phyloP scores from a whole-genome alignment of 2,329 filamentous ascomycete genomes.

The Trichoderma gracile region DNA sequence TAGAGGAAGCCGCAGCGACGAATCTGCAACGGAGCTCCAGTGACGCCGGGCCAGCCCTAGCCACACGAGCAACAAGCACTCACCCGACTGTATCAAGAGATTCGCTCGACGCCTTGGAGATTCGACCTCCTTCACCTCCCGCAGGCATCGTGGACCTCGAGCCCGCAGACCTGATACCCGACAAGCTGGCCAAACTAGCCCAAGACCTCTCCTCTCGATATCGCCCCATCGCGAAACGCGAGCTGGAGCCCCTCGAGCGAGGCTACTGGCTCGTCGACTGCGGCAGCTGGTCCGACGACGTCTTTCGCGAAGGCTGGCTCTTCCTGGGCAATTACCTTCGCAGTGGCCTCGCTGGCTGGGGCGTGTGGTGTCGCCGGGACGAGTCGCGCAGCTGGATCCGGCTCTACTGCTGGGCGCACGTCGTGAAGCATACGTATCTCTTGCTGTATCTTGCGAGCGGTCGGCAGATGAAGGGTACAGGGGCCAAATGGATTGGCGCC shows the following conservation, averaged over 20 bases:
- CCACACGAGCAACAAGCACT: neutral
- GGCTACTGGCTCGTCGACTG: slow-evolving; percentile 75
- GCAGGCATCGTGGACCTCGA: slow-evolving; percentile 49
- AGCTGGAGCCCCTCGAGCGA: slow-evolving; percentile 61
- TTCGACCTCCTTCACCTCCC: slow-evolving; percentile 56
- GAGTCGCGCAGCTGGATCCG: slow-evolving; percentile 52
- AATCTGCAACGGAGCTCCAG: slow-evolving; percentile 36
- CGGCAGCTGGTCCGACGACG: slow-evolving; percentile 50
- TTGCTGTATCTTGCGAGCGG: slow-evolving; percentile 72
- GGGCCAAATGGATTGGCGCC: slow-evolving; percentile 67
- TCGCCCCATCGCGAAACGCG: slow-evolving; percentile 43
- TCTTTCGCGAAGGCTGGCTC: slow-evolving; percentile 60
- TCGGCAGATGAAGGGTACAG: slow-evolving; percentile 58
- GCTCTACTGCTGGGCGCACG: slow-evolving; percentile 76
- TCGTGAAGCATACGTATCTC: slow-evolving; percentile 72
- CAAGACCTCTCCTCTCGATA: slow-evolving; percentile 56
- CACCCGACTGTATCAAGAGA: slow-evolving; percentile 27
- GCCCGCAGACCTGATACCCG: slow-evolving; percentile 56
- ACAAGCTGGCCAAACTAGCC: slow-evolving; percentile 52
- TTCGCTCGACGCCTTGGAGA: slow-evolving; percentile 45
- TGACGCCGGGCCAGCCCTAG: slow-evolving; percentile 32
- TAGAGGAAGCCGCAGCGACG: slow-evolving; percentile 24
- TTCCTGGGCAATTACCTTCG: slow-evolving; percentile 62
- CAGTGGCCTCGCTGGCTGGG: slow-evolving; percentile 65
- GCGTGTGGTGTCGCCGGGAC: slow-evolving; percentile 57